A percentile compares a stretch with the other conserved stretches of the same genome.
These are phyloP conservation scores for Scutellaria minor DNA, from an alignment of 257 asterid genomes.

Conservation along the genomic window DNA sequence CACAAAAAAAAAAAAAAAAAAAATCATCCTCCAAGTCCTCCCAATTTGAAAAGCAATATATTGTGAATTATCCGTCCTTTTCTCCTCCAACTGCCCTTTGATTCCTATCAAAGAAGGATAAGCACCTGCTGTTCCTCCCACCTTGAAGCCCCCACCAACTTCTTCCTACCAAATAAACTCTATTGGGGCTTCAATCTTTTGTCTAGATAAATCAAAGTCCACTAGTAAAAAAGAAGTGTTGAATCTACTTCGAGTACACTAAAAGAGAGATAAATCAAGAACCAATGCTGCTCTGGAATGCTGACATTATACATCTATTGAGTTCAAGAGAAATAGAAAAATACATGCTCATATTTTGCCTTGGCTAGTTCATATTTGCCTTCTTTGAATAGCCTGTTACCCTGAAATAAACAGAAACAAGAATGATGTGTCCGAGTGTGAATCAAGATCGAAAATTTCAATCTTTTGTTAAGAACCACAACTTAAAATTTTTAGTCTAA, in stretches of 20 bases:
- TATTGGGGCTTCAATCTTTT: slow-evolving; percentile 10
- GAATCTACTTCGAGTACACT: background rate
- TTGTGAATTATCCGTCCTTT: too few relatives aligned
- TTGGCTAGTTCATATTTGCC: slow-evolving; percentile 94
- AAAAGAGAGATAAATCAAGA: slow-evolving; percentile 5
- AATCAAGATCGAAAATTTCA: slow-evolving; percentile 10
- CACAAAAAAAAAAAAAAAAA: too few relatives aligned
- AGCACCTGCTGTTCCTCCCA: background rate
- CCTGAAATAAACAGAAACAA: slow-evolving; percentile 64
- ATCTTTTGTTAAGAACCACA: slow-evolving; percentile 9
- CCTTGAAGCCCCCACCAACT: background rate
- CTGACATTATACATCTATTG: slow-evolving; percentile 14
- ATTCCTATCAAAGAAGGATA: background rate
- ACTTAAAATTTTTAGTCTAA: background rate
- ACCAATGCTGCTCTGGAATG: slow-evolving; percentile 15
- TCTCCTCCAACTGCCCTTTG: too few relatives aligned
- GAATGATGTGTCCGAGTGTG: slow-evolving; percentile 26
- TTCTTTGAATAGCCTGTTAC: slow-evolving; percentile 97
- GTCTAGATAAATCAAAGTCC: background rate
- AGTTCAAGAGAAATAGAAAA: slow-evolving; percentile 32
- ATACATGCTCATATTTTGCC: slow-evolving; percentile 91
- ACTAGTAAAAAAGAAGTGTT: background rate
- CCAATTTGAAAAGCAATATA: too few relatives aligned
- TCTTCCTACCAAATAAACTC: background rate
- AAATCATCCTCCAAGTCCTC: too few relatives aligned